A percentile compares a stretch with the other conserved stretches of the same genome.
Conservation (phyloP, 2,329 filamentous ascomycete species). For the Macrophomina pseudophaseolina region DNA sequence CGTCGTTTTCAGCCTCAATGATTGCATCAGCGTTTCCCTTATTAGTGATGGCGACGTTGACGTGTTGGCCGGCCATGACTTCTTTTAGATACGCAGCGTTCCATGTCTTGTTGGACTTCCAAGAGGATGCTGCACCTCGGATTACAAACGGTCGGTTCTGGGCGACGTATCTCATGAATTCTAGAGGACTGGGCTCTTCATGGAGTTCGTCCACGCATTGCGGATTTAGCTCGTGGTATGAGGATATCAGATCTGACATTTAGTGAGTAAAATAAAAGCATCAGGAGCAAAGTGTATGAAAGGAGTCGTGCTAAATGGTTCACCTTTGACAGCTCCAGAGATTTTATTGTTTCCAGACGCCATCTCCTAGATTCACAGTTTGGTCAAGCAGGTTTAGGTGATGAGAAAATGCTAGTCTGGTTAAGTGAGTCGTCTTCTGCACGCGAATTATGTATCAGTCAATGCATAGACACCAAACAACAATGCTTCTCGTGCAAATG, state of each 20-base stretch:
- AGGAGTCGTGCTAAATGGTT: not conserved
- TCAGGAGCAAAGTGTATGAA: slow-evolving; percentile 22
- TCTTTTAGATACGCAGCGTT: slow-evolving; percentile 62
- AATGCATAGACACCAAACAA: too few species aligned
- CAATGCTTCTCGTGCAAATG: too few species aligned
- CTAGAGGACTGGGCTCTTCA: slow-evolving; percentile 72
- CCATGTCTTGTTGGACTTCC: slow-evolving; percentile 70
- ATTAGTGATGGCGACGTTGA: slow-evolving; percentile 82
- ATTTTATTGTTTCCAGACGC: not conserved
- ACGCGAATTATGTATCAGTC: not conserved
- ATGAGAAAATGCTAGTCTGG: too few species aligned
- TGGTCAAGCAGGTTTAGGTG: too few species aligned
- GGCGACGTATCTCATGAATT: slow-evolving; percentile 79
- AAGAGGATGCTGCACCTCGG: slow-evolving; percentile 64
- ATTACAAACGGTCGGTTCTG: slow-evolving; percentile 77
- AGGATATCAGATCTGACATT: slow-evolving; percentile 61
- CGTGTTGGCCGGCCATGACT: slow-evolving; percentile 59
- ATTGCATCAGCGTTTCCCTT: slow-evolving; percentile 65
- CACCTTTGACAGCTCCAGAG: slow-evolving; percentile 45
- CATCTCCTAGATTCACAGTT: not conserved
- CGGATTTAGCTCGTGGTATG: slow-evolving; percentile 76
- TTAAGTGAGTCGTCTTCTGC: not conserved
- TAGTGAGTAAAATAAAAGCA: not conserved
- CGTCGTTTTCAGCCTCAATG: slow-evolving; percentile 64
- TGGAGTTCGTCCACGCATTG: slow-evolving; percentile 63